Conservation (phyloP, 495 filamentous ascomycete genomes). For the Thozetella sp. region DNA sequence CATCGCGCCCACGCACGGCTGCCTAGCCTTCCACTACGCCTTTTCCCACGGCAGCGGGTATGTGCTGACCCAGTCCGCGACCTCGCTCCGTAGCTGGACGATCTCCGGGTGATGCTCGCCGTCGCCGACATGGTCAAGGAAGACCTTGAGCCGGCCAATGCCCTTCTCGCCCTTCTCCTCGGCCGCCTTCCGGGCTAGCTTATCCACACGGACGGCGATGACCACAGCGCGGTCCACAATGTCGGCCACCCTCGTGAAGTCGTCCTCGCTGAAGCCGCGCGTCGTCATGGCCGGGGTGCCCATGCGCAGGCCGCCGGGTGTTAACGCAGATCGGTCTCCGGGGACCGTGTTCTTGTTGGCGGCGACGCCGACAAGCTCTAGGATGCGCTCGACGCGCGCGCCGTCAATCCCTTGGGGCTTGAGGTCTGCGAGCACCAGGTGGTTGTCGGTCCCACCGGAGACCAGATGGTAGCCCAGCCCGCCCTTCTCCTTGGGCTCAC, state of each 20-base stretch:
- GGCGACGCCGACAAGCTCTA: conserved; percentile 93
- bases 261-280: conserved; percentile 80
- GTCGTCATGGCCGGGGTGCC: conserved; percentile 98
- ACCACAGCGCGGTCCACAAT: conserved; percentile 90
- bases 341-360: conserved; percentile 99
- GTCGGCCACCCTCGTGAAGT: conserved; percentile 88
- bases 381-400: conserved; percentile 88
- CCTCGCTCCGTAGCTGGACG: conserved; percentile 82
- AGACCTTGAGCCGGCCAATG: conserved; percentile 77
- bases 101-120: conserved; percentile 87
- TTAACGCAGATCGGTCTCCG: conserved; percentile 89
- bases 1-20: too few relatives aligned
- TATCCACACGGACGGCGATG: conserved; percentile 83
- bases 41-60: conserved; percentile 83
- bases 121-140: conserved; percentile 78
- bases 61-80: conserved; percentile 93
- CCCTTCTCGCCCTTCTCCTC: conserved; percentile 80
- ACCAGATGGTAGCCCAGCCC: conserved; percentile 90
- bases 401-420: conserved; percentile 91
- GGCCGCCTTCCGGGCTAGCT: conserved; percentile 74
- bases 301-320: conserved; percentile 88
- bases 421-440: conserved; percentile 92
- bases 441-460: conserved; percentile 93
- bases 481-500: conserved; percentile 69
- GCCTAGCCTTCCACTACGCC: conserved; percentile 8